phyloP scores from a whole-genome alignment of 371 early-diverging fungal species.

The Lichtheimia corymbifera region DNA sequence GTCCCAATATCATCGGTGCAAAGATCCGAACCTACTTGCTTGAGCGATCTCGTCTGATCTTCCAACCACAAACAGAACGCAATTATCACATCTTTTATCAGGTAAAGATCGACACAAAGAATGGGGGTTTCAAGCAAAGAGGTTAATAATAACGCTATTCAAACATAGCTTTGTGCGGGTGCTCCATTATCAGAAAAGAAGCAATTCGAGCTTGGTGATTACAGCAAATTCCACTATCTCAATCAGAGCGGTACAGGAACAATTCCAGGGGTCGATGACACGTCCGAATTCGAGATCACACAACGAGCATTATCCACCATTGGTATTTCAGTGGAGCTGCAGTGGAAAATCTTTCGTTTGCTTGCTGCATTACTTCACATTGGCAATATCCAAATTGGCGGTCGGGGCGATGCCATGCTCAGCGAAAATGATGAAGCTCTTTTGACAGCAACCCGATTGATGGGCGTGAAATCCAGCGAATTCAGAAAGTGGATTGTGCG shows the following conservation, averaged over 20 bases:
- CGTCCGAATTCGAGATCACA: conserved; percentile 86
- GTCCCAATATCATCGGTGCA: conserved; percentile 90
- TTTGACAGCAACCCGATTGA: conserved; percentile 61
- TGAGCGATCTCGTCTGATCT: conserved; percentile 95
- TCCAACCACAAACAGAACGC: conserved; percentile 90
- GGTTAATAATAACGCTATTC: not conserved
- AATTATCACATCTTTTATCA: conserved; percentile 99
- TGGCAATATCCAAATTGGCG: conserved; percentile 86
- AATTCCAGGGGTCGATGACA: conserved; percentile 90
- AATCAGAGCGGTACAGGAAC: conserved; percentile 81
- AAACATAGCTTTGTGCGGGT: conserved; percentile 81
- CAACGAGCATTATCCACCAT: conserved; percentile 83
- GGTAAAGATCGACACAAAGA: conserved; percentile 20
- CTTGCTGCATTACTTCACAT: conserved; percentile 90
- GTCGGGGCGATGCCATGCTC: conserved; percentile 70
- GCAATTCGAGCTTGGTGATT: conserved; percentile 74
- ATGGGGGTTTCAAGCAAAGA: not conserved
- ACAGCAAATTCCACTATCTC: conserved; percentile 79
- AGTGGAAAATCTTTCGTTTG: conserved; percentile 87
- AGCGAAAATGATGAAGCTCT: conserved; percentile 75
- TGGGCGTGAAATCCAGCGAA: conserved; percentile 72
- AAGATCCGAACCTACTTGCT: conserved; percentile 95
- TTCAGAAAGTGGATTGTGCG: conserved; percentile 91
- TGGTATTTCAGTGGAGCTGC: conserved; percentile 83
- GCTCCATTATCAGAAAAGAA: conserved; percentile 82